Conservation (phyloP, 2,329 filamentous ascomycete genomes). For the Ophiocordyceps robertsii region DNA sequence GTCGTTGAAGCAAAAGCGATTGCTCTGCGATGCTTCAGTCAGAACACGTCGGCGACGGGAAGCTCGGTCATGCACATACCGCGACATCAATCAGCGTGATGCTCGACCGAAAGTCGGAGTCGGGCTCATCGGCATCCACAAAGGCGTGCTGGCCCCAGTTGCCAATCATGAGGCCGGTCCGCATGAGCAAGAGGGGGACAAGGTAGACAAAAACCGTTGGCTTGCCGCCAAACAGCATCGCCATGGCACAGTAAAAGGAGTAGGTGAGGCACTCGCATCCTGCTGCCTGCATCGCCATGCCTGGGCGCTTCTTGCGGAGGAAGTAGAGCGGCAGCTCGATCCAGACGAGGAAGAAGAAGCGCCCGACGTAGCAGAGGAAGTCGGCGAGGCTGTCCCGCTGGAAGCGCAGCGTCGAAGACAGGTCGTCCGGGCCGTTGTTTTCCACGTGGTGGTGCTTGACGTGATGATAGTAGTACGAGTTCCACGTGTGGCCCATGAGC, state of each 20-base stretch:
- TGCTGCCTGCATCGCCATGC: conserved; percentile 38
- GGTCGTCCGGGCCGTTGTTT: conserved; percentile 63
- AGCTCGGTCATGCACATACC: conserved; percentile 31
- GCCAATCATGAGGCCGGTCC: conserved; percentile 63
- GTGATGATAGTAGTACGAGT: conserved; percentile 75
- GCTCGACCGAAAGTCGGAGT: conserved; percentile 67
- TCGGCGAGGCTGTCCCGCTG: conserved; percentile 54
- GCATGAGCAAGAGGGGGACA: conserved; percentile 51
- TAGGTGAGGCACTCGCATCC: conserved; percentile 51
- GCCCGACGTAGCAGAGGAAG: conserved; percentile 58
- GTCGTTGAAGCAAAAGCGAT: conserved; percentile 72
- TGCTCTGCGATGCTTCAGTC: conserved; percentile 39
- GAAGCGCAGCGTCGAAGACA: conserved; percentile 64
- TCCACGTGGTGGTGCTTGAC: conserved; percentile 80
- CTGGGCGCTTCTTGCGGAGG: conserved; percentile 42
- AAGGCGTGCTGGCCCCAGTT: conserved; percentile 81
- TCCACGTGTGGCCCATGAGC: conserved; percentile 73
- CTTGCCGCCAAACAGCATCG: conserved; percentile 35
- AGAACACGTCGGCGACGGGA: background rate
- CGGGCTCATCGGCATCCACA: conserved; percentile 60
- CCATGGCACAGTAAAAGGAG: conserved; percentile 28
- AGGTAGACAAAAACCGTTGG: conserved; percentile 53
- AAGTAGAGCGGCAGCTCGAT: conserved; percentile 66
- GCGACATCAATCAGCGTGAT: conserved; percentile 69
- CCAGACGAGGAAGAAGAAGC: conserved; percentile 65